A percentile compares a stretch with the other conserved stretches of the same genome.
Evolutionary conservation across 2,329 filamentous ascomycete genomes (phyloP).

Genomic region (Tympanopsis confertula): DNA sequence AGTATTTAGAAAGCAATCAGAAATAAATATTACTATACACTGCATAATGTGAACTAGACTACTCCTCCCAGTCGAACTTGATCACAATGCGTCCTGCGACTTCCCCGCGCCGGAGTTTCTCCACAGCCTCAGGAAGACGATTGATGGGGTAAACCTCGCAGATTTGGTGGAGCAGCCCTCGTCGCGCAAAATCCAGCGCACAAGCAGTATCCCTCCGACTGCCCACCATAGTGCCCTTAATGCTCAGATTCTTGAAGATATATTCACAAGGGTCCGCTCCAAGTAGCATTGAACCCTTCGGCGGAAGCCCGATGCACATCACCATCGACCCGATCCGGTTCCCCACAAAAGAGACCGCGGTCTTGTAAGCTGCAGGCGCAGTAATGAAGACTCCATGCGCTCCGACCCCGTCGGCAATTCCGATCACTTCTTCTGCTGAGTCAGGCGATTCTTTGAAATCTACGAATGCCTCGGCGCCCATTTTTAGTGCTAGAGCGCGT

Average conservation of each 20-base stretch:
- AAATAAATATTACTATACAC: no score
- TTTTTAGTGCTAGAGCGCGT: constrained; percentile 26
- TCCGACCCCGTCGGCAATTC: constrained; percentile 30
- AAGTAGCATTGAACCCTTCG: background rate
- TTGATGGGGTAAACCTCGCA: constrained; percentile 7
- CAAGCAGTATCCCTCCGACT: background rate
- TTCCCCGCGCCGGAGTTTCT: constrained; percentile 9
- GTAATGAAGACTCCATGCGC: constrained; percentile 30
- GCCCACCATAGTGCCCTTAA: background rate
- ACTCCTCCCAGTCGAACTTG: constrained; percentile 8
- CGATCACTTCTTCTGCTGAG: constrained; percentile 25
- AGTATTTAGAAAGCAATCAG: no score
- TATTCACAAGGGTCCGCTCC: background rate
- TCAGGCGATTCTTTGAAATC: constrained; percentile 30
- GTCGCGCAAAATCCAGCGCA: constrained; percentile 2
- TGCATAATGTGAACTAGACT: no score
- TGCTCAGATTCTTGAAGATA: background rate
- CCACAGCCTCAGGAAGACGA: constrained; percentile 7
- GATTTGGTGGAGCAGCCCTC: constrained; percentile 7
- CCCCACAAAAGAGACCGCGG: constrained; percentile 28
- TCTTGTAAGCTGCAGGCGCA: constrained; percentile 23
- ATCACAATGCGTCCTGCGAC: constrained; percentile 10
- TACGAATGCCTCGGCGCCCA: constrained; percentile 43
- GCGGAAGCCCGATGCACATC: constrained; percentile 33
- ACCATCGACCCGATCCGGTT: constrained; percentile 33